Percentiles rank a stretch among this genome's conserved stretches.
Evolutionary conservation across 2,329 filamentous ascomycete species (phyloP).

Genomic region (Penicillium polonicum): DNA sequence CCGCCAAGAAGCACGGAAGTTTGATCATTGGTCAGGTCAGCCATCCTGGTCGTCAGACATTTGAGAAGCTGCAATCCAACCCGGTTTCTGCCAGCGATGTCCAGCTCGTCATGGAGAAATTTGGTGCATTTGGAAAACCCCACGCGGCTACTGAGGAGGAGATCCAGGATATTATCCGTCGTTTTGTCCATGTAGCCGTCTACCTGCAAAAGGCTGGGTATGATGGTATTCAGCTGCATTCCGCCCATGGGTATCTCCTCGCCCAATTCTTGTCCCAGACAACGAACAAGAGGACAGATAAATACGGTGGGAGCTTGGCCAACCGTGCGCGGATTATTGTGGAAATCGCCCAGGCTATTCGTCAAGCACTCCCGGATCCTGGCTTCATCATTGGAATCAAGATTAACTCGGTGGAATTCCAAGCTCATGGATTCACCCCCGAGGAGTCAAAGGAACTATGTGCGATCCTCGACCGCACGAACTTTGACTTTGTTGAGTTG

Average conservation of each 20-base stretch:
- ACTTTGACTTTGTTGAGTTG: constrained; percentile 54
- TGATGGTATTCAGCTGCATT: constrained; percentile 23
- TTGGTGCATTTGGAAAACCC: constrained; percentile 22
- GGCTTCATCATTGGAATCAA: constrained; percentile 20
- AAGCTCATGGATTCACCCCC: constrained; percentile 4
- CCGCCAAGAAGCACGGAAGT: constrained; percentile 24
- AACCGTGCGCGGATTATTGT: constrained; percentile 25
- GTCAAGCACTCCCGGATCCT: constrained; percentile 13
- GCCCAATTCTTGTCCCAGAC: constrained; percentile 20
- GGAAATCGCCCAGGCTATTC: constrained; percentile 21
- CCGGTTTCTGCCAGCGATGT: constrained; percentile 24
- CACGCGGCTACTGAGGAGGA: constrained; percentile 16
- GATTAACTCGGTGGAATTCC: constrained; percentile 14
- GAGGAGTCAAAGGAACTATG: constrained; percentile 34
- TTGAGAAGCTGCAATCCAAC: constrained; percentile 23
- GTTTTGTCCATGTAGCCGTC: constrained; percentile 24
- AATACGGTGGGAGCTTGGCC: constrained; percentile 22
- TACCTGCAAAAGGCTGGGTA: constrained; percentile 22
- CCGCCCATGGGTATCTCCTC: constrained; percentile 24
- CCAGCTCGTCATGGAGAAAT: constrained; percentile 19
- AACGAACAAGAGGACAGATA: constrained; percentile 20
- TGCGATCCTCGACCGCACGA: constrained; percentile 27
- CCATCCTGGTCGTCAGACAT: constrained; percentile 26
- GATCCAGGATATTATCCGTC: constrained; percentile 18
- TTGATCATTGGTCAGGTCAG: constrained; percentile 25